Evolutionary conservation across 148 eudicot species (phyloP), one percentile per base, ranked within the genome.

Genomic region (Rhododendron henanense): DNA sequence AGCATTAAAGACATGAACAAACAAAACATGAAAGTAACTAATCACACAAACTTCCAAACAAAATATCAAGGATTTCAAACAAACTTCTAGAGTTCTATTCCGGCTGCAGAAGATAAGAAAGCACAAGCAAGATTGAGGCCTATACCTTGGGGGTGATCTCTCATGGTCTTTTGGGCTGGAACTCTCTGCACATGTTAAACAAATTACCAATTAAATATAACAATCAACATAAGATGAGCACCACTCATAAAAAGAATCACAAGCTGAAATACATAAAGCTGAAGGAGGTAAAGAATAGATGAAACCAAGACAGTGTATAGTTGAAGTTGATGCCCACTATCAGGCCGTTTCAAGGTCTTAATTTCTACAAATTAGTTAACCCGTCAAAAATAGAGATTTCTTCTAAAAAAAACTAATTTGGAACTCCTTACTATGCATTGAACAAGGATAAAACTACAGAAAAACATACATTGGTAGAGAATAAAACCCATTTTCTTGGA

Each of bases 61-160:
- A 82, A 59, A 81, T 33, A 25, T 82, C 74, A 37, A 82, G 71
- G 50, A 57, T 39, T 23, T 57, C 33, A 61, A 82, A 37, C 15
- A 13, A 41, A 61, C 4, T 61, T 59, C 48, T 23, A 37, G 47
- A 23, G 5, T 28, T 81, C 21, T 71, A 71, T 50, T 71, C 19
- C 21, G 6, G 47, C 33, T 37, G 7, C 45, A 50, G 15, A 50
- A 44, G 39, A 84, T 39, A 74, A 73, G 28, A 50, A 74, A 74
- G 48, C 69, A 84, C 23, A 51, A 39, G 3, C 18, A 67, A 69
- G 78, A 82, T 59, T 50, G 55, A 11, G 37, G 74, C 21, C 74
- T 59, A 86, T 91, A 95, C 97, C 98, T 90, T 50, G 92, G 88
- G 44, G 91, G 90, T 85, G 93, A 88, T 84, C 91, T 85, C 81